Conservation (phyloP, 177 flowering plant genomes). For the Vitis hybrid region DNA sequence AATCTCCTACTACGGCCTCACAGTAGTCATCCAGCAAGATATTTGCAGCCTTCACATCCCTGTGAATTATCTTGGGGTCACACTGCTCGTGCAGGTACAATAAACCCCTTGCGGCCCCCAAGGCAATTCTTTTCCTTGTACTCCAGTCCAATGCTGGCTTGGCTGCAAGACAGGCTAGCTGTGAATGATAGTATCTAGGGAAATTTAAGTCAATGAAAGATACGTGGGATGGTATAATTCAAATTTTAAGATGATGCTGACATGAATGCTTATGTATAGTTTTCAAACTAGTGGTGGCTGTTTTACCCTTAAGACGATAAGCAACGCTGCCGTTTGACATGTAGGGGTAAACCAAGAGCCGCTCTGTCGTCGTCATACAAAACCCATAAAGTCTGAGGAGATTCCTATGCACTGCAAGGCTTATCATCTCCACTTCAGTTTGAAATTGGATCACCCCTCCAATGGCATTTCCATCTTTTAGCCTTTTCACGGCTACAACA, state of each 20-base stretch:
- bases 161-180: conserved; percentile 32
- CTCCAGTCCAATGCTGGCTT: conserved; percentile 84
- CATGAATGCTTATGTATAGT: too few species aligned
- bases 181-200: too few species aligned
- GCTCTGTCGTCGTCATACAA: conserved; percentile 76
- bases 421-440: conserved; percentile 93
- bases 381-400: conserved; percentile 79
- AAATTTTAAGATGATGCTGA: not conserved
- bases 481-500: conserved; percentile 80
- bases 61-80: conserved; percentile 91
- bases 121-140: conserved; percentile 76
- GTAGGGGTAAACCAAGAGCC: conserved; percentile 81
- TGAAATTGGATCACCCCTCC: conserved; percentile 86
- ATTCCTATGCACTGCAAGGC: conserved; percentile 88
- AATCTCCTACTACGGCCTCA: conserved; percentile 96
- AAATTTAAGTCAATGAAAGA: not conserved
- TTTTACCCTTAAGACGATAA: conserved; percentile 78
- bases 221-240: not conserved
- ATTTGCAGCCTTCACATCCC: conserved; percentile 96
- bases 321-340: conserved; percentile 95
- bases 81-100: conserved; percentile 88
- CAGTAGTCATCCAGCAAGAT: conserved; percentile 85
- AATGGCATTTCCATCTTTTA: conserved; percentile 70
- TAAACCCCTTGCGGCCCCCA: conserved; percentile 86
- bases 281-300: not conserved